phyloP scores from a whole-genome alignment of 306 rosid species.

The Inga laurina region DNA sequence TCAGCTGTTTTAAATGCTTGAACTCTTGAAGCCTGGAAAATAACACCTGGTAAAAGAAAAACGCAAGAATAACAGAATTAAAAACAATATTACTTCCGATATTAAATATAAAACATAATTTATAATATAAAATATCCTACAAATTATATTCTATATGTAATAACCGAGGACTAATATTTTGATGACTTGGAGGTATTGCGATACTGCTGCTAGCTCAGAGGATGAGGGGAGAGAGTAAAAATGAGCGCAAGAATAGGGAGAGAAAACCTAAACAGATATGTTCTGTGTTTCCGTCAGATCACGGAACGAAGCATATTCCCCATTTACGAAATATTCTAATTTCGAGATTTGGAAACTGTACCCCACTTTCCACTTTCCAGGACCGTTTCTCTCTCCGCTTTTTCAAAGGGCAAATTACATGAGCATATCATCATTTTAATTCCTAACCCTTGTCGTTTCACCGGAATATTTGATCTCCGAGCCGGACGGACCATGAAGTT shows the following conservation, averaged over 20 bases:
- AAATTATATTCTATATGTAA: no score
- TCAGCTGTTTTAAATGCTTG: no score
- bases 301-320: neutral
- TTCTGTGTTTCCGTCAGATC: neutral
- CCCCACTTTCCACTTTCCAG: neutral
- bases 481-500: constrained; percentile 60
- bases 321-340: neutral
- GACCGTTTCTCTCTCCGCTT: neutral
- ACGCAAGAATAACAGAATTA: no score
- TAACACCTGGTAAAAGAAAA: no score
- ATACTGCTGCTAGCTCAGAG: neutral
- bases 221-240: neutral
- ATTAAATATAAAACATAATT: no score
- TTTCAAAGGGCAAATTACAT: neutral
- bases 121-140: no score
- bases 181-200: no score
- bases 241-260: neutral
- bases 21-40: no score
- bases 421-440: neutral
- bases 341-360: neutral
- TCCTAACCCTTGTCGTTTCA: neutral
- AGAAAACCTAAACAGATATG: neutral
- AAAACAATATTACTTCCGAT: no score
- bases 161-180: no score
- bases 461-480: constrained; percentile 11